A percentile compares a stretch with the other conserved stretches of the same genome.
These are phyloP conservation scores for Fusarium sp. DNA, from an alignment of 2,329 filamentous ascomycete species.

Conservation along the genomic window DNA sequence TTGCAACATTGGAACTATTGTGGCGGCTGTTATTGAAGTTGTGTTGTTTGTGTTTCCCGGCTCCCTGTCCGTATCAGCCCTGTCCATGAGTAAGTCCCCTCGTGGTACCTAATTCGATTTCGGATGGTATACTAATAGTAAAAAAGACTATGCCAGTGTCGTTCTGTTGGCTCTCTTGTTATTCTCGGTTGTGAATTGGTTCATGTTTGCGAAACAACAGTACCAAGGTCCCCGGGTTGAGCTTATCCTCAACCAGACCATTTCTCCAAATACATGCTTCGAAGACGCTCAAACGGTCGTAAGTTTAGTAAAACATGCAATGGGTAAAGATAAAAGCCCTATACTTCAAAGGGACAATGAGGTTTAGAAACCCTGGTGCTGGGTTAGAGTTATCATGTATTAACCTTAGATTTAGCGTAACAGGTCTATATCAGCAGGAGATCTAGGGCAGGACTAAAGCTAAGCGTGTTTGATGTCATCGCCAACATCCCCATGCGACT, in stretches of 20 bases:
- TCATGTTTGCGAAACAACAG: not conserved
- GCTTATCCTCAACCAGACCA: not conserved
- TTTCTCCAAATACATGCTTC: accelerated
- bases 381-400: too few relatives aligned
- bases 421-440: too few relatives aligned
- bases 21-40: not conserved
- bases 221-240: not conserved
- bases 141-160: not conserved
- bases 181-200: not conserved
- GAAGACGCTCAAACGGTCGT: not conserved
- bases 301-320: not conserved
- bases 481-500: too few relatives aligned
- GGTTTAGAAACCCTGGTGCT: too few relatives aligned
- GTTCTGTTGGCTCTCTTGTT: not conserved
- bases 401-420: too few relatives aligned
- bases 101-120: accelerated
- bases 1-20: not conserved
- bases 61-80: not conserved
- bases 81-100: not conserved
- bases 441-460: too few relatives aligned
- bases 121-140: accelerated
- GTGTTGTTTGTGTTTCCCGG: not conserved
- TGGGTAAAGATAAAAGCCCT: not conserved
- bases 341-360: not conserved
- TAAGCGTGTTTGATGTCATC: too few relatives aligned